These are phyloP conservation scores for Melampsora larici-populina DNA, from an alignment of 1,284 basidiomycete species.

Conservation along the genomic window DNA sequence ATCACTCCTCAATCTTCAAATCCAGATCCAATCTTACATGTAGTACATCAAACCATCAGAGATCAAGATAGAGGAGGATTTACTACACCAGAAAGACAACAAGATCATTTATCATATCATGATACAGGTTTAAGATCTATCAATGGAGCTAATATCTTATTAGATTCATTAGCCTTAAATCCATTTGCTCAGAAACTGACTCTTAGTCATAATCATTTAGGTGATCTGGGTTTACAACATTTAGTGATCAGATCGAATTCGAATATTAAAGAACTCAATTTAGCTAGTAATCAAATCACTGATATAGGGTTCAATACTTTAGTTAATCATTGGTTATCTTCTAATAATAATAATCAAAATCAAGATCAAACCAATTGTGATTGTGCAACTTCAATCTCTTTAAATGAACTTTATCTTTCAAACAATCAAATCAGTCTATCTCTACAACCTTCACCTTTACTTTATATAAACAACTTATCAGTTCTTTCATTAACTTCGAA, in stretches of 20 bases:
- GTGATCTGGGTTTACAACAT: conserved; percentile 9
- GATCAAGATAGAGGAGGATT: conserved; percentile 23
- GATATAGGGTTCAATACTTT: background rate
- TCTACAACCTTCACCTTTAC: background rate
- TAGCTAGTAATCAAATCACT: conserved; percentile 15
- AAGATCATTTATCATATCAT: conserved; percentile 28
- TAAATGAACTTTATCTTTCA: conserved; percentile 1
- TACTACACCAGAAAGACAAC: conserved; percentile 20
- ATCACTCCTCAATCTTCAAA: background rate
- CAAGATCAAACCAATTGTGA: background rate
- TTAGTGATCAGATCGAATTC: background rate
- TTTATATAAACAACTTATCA: conserved; percentile 1
- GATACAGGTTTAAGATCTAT: conserved; percentile 14
- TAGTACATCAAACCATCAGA: conserved; percentile 20
- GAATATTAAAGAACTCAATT: conserved; percentile 18
- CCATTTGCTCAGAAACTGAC: conserved; percentile 16
- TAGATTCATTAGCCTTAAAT: conserved; percentile 4
- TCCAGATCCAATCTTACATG: background rate
- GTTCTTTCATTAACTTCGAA: conserved; percentile 25
- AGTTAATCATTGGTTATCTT: background rate
- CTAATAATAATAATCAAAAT: background rate
- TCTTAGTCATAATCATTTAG: conserved; percentile 20
- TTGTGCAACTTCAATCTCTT: background rate
- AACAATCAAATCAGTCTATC: background rate
- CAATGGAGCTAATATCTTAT: conserved; percentile 9